Percentiles rank a stretch among this genome's conserved stretches.
Conservation (phyloP, 148 eudicot genomes). For the Amaranthus cruentus region DNA sequence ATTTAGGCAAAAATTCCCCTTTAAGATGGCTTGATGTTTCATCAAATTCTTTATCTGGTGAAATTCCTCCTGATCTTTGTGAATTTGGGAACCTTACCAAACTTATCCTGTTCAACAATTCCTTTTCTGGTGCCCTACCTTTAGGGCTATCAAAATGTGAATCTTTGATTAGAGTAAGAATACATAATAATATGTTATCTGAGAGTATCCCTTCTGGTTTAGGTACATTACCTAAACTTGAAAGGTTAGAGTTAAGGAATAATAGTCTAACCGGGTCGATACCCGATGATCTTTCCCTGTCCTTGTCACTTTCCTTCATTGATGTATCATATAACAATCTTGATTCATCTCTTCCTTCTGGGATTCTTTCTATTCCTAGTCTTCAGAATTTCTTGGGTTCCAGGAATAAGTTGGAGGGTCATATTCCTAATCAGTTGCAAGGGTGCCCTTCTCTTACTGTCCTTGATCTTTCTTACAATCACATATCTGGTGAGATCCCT, state of each 20-base stretch:
- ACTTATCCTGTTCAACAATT: slow-evolving; percentile 76
- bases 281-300: slow-evolving; percentile 63
- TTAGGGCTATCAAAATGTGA: slow-evolving; percentile 48
- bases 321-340: slow-evolving; percentile 72
- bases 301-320: slow-evolving; percentile 64
- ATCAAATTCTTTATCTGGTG: slow-evolving; percentile 68
- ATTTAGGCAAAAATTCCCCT: slow-evolving; percentile 61
- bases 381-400: slow-evolving; percentile 71
- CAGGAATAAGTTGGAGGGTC: slow-evolving; percentile 54
- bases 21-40: slow-evolving; percentile 77
- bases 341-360: slow-evolving; percentile 54
- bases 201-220: slow-evolving; percentile 70
- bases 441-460: slow-evolving; percentile 66
- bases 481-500: slow-evolving; percentile 60
- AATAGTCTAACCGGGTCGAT: slow-evolving; percentile 70
- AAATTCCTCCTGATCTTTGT: slow-evolving; percentile 58
- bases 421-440: slow-evolving; percentile 73
- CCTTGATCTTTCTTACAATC: slow-evolving; percentile 69
- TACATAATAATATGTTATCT: slow-evolving; percentile 64
- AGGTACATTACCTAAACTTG: slow-evolving; percentile 64
- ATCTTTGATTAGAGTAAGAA: slow-evolving; percentile 68
- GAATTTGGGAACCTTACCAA: slow-evolving; percentile 62
- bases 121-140: slow-evolving; percentile 68
- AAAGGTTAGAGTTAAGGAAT: slow-evolving; percentile 66
- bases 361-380: slow-evolving; percentile 55